phyloP scores from a whole-genome alignment of 352 stramenopile species.

The Phytophthora sp. region DNA sequence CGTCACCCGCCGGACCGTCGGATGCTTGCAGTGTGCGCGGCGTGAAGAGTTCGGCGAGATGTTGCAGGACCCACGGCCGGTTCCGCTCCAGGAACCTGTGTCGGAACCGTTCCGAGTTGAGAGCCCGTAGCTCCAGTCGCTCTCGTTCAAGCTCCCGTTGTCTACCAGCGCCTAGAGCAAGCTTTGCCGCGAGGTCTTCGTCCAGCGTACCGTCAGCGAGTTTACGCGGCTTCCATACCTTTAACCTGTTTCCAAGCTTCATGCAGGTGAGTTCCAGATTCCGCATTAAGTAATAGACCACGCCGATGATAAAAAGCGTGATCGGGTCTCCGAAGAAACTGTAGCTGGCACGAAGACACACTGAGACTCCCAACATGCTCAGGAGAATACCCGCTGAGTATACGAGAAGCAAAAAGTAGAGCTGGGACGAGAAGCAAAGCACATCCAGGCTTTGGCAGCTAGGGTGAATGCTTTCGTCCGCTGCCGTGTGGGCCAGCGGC shows the following conservation, averaged over 20 bases:
- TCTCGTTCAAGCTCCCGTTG: slow-evolving; percentile 96
- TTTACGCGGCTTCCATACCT: slow-evolving; percentile 93
- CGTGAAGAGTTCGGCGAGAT: slow-evolving; percentile 96
- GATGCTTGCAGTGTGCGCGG: slow-evolving; percentile 86
- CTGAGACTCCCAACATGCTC: slow-evolving; percentile 93
- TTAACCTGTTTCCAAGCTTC: slow-evolving; percentile 78
- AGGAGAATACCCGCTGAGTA: slow-evolving; percentile 89
- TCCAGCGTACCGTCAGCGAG: slow-evolving; percentile 93
- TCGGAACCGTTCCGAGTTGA: slow-evolving; percentile 97
- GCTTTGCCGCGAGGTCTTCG: slow-evolving; percentile 95
- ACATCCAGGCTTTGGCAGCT: slow-evolving; percentile 94
- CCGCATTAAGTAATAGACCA: slow-evolving; percentile 85
- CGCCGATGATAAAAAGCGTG: slow-evolving; percentile 87
- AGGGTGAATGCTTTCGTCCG: slow-evolving; percentile 93
- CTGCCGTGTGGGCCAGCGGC: slow-evolving; percentile 80
- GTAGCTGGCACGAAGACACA: slow-evolving; percentile 94
- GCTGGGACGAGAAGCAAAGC: slow-evolving; percentile 95
- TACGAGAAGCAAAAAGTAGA: slow-evolving; percentile 91
- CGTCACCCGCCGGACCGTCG: slow-evolving; percentile 35
- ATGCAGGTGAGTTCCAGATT: slow-evolving; percentile 60
- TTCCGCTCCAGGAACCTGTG: slow-evolving; percentile 98
- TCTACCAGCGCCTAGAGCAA: slow-evolving; percentile 93
- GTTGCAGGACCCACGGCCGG: slow-evolving; percentile 96
- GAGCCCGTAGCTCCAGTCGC: slow-evolving; percentile 93
- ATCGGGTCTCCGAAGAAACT: slow-evolving; percentile 93